Base-by-base conservation (phyloP, 495 filamentous ascomycete genomes). In the Daldinia decipiens region DNA sequence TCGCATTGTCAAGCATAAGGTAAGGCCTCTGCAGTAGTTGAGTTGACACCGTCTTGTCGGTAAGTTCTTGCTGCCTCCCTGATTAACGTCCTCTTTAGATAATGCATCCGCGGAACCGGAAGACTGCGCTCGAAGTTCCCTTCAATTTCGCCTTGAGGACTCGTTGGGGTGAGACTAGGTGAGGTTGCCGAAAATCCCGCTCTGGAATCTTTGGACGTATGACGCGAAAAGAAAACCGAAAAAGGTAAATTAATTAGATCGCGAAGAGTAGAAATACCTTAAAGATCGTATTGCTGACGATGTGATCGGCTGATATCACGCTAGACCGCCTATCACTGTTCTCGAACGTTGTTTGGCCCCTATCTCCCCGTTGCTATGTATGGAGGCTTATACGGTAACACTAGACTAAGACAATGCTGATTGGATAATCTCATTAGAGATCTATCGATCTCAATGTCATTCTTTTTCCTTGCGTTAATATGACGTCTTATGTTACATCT, bases 401-500 rank as follows among this genome's bases (percentile, higher is more conserved):
- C 13, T 17, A 6, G 15, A 5, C 4, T 31, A 29, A 47, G 43
- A 36, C 8, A 4, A 47, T 24, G 43, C 19, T 47, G 43, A 47
- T 31, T 53, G 24, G 50, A 31, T 4, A 1, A 53, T 31, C 50
- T 31, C 15, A 31, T 31, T 21, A 3, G 15, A 31, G 27, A 59
- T 43, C 43, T 24, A 21, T 17, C 13, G 38, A 34, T 27, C 24
- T 29, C 1, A 17, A 6, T 13, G 26, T 24, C 9, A 9, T 15
- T 53, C 6, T 31, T 15, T 53, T 31, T 9, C 27, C 13, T 31
- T 53, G 15, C 38, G 7, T 59, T 15, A 32, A 5, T 8, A 50
- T 65, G 62, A 58, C 62, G 62, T 58, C 29, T 38, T 57, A n/a
- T 12, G 62, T 57, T 58, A 43, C 39, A 57, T 57, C 36, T 32